phyloP scores from a whole-genome alignment of 73 alveolate genomes.

The Effrenium voratum region DNA sequence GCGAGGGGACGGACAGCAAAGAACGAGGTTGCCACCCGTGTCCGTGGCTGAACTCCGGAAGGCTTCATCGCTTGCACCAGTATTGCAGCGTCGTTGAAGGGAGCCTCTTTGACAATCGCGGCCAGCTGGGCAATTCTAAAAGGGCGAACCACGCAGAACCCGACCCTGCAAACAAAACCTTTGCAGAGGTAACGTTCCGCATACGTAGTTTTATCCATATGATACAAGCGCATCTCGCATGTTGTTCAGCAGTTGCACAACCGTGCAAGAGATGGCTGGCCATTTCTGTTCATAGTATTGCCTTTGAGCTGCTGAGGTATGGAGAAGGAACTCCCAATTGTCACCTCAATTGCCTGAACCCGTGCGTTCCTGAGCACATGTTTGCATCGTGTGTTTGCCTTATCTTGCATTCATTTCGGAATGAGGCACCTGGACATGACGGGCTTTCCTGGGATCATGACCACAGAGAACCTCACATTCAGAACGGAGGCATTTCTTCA shows the following conservation, averaged over 20 bases:
- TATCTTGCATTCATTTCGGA: background rate
- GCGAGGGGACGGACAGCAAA: too few relatives aligned
- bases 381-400: background rate
- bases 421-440: slow-evolving; percentile 85
- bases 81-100: too few relatives aligned
- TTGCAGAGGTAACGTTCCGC: too few relatives aligned
- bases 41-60: too few relatives aligned
- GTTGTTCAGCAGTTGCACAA: too few relatives aligned
- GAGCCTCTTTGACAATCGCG: too few relatives aligned
- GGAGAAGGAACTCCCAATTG: slow-evolving; percentile 92
- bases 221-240: too few relatives aligned
- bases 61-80: too few relatives aligned
- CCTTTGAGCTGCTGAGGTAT: background rate
- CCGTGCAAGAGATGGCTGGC: background rate
- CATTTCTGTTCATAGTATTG: background rate
- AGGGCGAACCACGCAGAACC: background rate
- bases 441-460: slow-evolving; percentile 86
- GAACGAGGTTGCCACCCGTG: too few relatives aligned
- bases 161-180: background rate
- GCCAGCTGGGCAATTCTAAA: too few relatives aligned
- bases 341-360: slow-evolving; percentile 83
- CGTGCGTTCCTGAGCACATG: background rate
- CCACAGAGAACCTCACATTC: slow-evolving; percentile 70
- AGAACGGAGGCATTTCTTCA: slow-evolving; percentile 23
- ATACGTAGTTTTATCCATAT: too few relatives aligned